A percentile compares a stretch with the other conserved stretches of the same genome.
phyloP scores from a whole-genome alignment of 345 rosid genomes.

The Capsella bursapastoris region DNA sequence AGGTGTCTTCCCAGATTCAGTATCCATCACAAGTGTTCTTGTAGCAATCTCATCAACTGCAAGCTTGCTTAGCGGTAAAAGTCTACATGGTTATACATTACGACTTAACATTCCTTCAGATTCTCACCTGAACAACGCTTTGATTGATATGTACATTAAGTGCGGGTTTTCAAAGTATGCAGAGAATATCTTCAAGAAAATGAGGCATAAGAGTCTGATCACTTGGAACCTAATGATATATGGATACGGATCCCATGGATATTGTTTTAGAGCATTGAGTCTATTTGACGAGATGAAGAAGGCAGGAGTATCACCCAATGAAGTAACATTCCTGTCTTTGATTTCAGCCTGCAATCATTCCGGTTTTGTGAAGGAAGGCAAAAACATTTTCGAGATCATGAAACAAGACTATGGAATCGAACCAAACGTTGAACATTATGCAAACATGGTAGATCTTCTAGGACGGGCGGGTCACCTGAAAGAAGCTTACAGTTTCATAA shows the following conservation, averaged over 20 bases:
- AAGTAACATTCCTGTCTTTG: constrained; percentile 69
- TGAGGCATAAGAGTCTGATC: constrained; percentile 59
- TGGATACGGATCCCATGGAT: constrained; percentile 82
- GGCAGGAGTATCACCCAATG: constrained; percentile 59
- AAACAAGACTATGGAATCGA: constrained; percentile 52
- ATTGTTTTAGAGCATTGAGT: constrained; percentile 54
- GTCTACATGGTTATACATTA: constrained; percentile 63
- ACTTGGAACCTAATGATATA: constrained; percentile 79
- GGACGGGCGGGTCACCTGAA: constrained; percentile 72
- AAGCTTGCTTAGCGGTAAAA: constrained; percentile 66
- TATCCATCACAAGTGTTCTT: constrained; percentile 73
- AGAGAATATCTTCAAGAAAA: constrained; percentile 52
- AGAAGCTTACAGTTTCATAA: constrained; percentile 63
- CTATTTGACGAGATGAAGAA: constrained; percentile 66
- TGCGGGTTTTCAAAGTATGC: constrained; percentile 72
- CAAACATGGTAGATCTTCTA: constrained; percentile 73
- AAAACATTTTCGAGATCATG: constrained; percentile 59
- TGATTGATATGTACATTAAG: constrained; percentile 84
- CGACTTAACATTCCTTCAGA: constrained; percentile 55
- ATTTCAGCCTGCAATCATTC: constrained; percentile 85
- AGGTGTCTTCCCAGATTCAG: constrained; percentile 59
- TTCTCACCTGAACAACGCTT: constrained; percentile 63
- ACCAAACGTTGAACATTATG: constrained; percentile 70
- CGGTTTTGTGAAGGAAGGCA: constrained; percentile 70
- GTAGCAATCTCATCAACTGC: constrained; percentile 69